Percentiles rank a stretch among this genome's conserved stretches.
Evolutionary conservation across 73 alveolate species (phyloP).

Genomic region (Paraurostyla sp.): DNA sequence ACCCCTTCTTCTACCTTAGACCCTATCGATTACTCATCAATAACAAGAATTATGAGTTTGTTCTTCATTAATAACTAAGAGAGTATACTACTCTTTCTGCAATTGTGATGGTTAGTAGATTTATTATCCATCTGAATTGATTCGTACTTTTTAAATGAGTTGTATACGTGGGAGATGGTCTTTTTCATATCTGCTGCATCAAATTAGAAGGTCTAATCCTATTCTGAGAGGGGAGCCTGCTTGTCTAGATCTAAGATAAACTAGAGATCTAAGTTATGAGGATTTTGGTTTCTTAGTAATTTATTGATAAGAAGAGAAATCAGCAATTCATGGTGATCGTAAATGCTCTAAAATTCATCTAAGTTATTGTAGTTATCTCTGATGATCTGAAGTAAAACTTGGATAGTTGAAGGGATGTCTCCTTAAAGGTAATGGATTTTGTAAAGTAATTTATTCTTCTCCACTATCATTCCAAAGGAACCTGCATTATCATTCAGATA

Average conservation of each 20-base stretch:
- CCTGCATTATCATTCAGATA: background rate
- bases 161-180: background rate
- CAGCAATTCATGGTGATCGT: constrained; percentile 53
- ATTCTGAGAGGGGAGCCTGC: background rate
- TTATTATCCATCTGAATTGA: constrained; percentile 46
- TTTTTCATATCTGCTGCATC: background rate
- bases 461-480: constrained; percentile 19
- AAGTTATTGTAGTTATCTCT: constrained; percentile 27
- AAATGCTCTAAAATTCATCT: constrained; percentile 50
- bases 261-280: too few species aligned
- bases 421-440: background rate
- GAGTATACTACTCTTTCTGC: constrained; percentile 38
- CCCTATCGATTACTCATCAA: background rate
- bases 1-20: background rate
- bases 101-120: constrained; percentile 62
- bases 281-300: background rate
- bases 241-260: too few species aligned
- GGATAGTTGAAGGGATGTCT: background rate
- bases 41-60: background rate
- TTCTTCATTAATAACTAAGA: constrained; percentile 19
- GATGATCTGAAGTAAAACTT: constrained; percentile 6
- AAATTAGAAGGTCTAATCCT: background rate
- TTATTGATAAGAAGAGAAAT: background rate
- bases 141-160: constrained; percentile 47
- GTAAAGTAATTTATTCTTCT: background rate